Conservation (phyloP, 192 early-diverging fungal genomes). For the Gonapodya prolifera region DNA sequence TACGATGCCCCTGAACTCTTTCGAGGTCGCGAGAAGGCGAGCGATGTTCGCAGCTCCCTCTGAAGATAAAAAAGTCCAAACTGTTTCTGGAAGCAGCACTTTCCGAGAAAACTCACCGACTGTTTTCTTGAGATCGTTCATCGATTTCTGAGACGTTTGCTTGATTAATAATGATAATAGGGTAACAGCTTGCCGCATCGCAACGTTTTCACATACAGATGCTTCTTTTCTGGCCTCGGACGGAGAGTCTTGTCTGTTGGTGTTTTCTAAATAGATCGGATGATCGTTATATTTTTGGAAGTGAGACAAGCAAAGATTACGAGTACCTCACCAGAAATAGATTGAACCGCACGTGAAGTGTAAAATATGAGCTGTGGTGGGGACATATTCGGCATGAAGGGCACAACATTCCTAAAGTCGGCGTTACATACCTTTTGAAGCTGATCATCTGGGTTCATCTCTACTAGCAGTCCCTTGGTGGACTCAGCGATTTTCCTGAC, state of each 20-base stretch:
- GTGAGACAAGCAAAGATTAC: too few relatives aligned
- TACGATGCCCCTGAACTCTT: conserved; percentile 31
- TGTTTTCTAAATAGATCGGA: not conserved
- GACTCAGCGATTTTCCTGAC: conserved; percentile 21
- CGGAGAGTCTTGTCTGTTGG: not conserved
- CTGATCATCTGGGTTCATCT: conserved; percentile 31
- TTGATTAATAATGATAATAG: too few relatives aligned
- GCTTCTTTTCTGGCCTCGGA: not conserved
- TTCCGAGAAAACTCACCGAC: not conserved
- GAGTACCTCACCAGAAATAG: not conserved
- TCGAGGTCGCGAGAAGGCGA: conserved; percentile 24
- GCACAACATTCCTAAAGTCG: too few relatives aligned
- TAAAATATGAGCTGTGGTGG: conserved; percentile 7
- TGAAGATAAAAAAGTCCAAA: conserved; percentile 11
- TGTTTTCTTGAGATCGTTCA: not conserved
- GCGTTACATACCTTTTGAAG: conserved; percentile 21
- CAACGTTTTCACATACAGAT: not conserved
- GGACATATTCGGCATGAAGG: too few relatives aligned
- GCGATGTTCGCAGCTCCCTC: conserved; percentile 24
- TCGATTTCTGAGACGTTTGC: too few relatives aligned
- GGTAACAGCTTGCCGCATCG: not conserved
- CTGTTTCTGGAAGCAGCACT: too few relatives aligned
- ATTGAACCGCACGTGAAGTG: not conserved
- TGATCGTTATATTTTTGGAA: too few relatives aligned
- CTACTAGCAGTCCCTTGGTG: conserved; percentile 20